Conservation (phyloP, 768 basidiomycete species). For the Royoungia palumana region DNA sequence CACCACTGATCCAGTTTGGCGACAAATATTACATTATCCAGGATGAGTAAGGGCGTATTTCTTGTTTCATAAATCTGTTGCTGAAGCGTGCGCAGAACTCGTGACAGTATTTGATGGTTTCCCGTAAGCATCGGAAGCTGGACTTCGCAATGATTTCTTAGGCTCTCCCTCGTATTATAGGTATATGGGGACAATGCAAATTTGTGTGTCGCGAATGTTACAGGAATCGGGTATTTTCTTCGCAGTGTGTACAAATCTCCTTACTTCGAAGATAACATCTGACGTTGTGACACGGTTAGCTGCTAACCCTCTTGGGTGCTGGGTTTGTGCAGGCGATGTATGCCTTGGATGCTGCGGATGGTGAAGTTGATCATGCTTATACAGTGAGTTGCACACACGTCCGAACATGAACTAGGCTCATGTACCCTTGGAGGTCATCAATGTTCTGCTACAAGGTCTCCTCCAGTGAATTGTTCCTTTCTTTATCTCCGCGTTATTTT, state of each 20-base stretch:
- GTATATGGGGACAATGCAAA: slow-evolving; percentile 90
- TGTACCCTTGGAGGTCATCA: slow-evolving; percentile 47
- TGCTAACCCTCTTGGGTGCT: slow-evolving; percentile 75
- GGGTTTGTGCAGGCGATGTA: slow-evolving; percentile 88
- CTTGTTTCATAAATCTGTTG: neutral
- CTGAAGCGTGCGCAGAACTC: slow-evolving; percentile 46
- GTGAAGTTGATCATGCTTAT: slow-evolving; percentile 52
- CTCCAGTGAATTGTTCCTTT: slow-evolving; percentile 52
- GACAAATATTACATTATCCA: slow-evolving; percentile 25
- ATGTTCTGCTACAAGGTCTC: slow-evolving; percentile 74
- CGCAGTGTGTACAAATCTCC: slow-evolving; percentile 49
- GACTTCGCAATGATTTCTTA: neutral
- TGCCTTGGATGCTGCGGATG: slow-evolving; percentile 90
- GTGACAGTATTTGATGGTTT: slow-evolving; percentile 79
- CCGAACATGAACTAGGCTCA: neutral
- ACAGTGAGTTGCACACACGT: slow-evolving; percentile 37
- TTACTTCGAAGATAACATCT: neutral
- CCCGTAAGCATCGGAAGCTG: slow-evolving; percentile 46
- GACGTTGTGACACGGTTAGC: slow-evolving; percentile 37
- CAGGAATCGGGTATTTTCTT: slow-evolving; percentile 93
- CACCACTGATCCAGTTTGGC: neutral
- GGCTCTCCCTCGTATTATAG: slow-evolving; percentile 31
- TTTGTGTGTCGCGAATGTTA: slow-evolving; percentile 90
- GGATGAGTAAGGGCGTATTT: slow-evolving; percentile 68
- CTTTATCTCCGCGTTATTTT: neutral